phyloP scores from a whole-genome alignment of 768 basidiomycete species.

The Mycena alexandri region DNA sequence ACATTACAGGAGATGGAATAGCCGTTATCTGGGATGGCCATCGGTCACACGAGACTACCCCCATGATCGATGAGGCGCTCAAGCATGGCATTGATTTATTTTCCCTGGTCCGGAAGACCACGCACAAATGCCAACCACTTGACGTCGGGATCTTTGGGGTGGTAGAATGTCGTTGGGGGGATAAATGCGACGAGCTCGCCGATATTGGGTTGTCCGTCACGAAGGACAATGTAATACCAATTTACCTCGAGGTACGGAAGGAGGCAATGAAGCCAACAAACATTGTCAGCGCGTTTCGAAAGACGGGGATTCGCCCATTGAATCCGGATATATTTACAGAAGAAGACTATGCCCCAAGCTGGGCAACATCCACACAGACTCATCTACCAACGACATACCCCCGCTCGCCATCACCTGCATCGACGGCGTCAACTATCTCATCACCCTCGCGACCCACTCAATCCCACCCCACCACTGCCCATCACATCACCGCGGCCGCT shows the following conservation, averaged over 20 bases:
- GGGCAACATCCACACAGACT: constrained; percentile 1
- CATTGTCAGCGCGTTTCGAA: constrained; percentile 17
- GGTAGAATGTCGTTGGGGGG: constrained; percentile 3
- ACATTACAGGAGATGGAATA: no score
- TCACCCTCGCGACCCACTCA: no score
- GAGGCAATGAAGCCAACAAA: background rate
- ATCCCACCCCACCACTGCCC: no score
- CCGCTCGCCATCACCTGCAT: background rate
- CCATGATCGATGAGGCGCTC: no score
- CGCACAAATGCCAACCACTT: constrained; percentile 9
- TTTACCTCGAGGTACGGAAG: constrained; percentile 12
- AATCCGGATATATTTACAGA: constrained; percentile 3
- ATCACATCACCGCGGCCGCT: background rate
- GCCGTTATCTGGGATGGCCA: no score
- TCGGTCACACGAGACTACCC: no score
- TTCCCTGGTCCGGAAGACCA: no score
- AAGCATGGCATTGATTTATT: no score
- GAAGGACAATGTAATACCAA: constrained; percentile 8
- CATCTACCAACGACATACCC: background rate
- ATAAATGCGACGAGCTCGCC: constrained; percentile 14
- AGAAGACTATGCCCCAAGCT: constrained; percentile 14
- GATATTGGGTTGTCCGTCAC: constrained; percentile 4
- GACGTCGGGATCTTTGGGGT: constrained; percentile 13
- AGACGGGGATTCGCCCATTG: constrained; percentile 10
- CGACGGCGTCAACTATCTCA: no score